Evolutionary conservation across 129 eudicot genomes (phyloP).

Genomic region (Saussurea involucrata): DNA sequence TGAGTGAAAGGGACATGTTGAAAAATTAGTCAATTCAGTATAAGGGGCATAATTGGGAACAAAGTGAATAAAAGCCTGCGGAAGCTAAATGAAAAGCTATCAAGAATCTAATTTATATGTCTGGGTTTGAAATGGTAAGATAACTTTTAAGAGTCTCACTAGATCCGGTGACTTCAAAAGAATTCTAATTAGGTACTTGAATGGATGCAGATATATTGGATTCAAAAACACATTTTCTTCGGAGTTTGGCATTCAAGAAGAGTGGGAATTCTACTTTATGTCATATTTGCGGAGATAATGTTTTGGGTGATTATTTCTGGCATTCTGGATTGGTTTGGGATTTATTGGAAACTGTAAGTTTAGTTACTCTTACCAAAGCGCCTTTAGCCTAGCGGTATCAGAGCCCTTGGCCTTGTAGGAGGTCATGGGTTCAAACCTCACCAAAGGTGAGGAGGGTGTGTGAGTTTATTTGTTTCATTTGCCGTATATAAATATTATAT

Average conservation of each 20-base stretch:
- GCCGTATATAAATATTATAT: too few species aligned
- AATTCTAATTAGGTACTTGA: neutral
- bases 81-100: neutral
- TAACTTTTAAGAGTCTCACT: neutral
- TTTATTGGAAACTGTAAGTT: conserved; percentile 66
- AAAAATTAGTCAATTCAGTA: too few species aligned
- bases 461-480: too few species aligned
- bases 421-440: too few species aligned
- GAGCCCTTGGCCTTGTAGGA: too few species aligned
- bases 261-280: conserved; percentile 78
- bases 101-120: neutral
- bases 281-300: conserved; percentile 75
- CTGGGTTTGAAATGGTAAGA: neutral
- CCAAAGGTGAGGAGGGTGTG: too few species aligned
- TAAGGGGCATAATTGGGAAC: neutral
- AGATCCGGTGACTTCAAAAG: neutral
- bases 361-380: too few species aligned
- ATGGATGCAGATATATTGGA: conserved; percentile 64
- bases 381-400: too few species aligned
- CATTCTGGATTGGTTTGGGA: conserved; percentile 49
- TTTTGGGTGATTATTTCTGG: conserved; percentile 85
- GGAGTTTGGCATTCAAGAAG: conserved; percentile 76
- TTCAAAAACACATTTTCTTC: conserved; percentile 74
- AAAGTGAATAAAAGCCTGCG: neutral
- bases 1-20: neutral